Base-by-base conservation (phyloP, 2,329 filamentous ascomycete genomes). In the Fusarium virguliforme region DNA sequence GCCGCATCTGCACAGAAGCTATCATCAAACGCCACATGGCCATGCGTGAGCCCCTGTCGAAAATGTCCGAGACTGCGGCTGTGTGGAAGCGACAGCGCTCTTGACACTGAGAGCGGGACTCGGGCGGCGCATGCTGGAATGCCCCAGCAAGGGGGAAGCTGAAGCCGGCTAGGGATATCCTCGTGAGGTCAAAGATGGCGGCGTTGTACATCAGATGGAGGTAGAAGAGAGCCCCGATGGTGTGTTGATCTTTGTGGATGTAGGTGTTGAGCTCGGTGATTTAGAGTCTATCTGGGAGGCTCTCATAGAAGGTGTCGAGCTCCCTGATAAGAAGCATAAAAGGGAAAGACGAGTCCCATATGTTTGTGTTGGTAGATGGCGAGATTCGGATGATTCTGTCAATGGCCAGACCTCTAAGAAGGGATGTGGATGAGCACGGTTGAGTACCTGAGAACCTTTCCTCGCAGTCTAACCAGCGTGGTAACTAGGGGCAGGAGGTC, bases 141-240 rank as follows among this genome's bases (percentile, higher is more conserved):
- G 57, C 57, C 4, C 8, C 18, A 2, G 65, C 61, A 0, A 68
- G 30, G 0, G 67, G 67, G 7, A 70, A 70, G 8, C 9, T 46
- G 12, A 70, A 70, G 0, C 65, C 65, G 0, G 46, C 13, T 9
- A 70, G 41, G 1, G 65, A 70, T 28, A 68, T 58, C 3, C 61
- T 15, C 0, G 61, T 68, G 3, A 70, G 61, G 10, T 68, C 67
- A 18, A 55, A 68, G 3, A 59, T 40, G 24, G 51, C 38, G 3
- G 48, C 60, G 4, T 68, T 40, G 2, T 68, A 68, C 8, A 8
- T 26, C 1, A 56, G 15, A 4, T 70, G 65, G 0, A 68, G 60
- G 12, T 30, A 58, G 12, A 68, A 68, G 3, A 68, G 30, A 0
- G 61, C 37, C 1, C 59, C 65, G 0, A 70, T 15, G 0, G 48